These are phyloP conservation scores for Candida nonsorbophila DNA, from an alignment of 805 yeast genomes.

Conservation along the genomic window DNA sequence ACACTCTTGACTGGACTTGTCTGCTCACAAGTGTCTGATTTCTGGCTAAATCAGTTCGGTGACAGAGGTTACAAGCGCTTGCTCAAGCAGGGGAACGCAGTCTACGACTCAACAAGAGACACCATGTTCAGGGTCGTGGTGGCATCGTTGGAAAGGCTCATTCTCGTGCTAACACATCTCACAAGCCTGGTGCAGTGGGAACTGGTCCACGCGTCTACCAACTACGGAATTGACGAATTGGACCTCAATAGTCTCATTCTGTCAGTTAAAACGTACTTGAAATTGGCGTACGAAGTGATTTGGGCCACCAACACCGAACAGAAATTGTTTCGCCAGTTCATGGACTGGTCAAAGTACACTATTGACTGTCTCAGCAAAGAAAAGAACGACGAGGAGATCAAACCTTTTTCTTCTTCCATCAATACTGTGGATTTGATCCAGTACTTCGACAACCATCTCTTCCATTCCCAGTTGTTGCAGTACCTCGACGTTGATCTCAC, in stretches of 20 bases:
- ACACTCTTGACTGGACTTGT: too few relatives aligned
- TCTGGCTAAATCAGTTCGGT: constrained; percentile 62
- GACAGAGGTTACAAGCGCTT: constrained; percentile 60
- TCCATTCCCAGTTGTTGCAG: constrained; percentile 12
- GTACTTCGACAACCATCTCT: constrained; percentile 18
- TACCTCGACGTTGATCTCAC: constrained; percentile 12
- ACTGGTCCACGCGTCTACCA: constrained; percentile 4
- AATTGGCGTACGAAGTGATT: constrained; percentile 29
- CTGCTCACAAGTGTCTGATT: constrained; percentile 53
- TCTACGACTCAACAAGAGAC: constrained; percentile 48
- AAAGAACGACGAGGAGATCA: constrained; percentile 22
- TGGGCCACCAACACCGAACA: constrained; percentile 44
- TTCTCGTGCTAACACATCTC: constrained; percentile 41
- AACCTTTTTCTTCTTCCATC: constrained; percentile 8
- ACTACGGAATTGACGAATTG: constrained; percentile 5
- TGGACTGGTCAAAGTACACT: constrained; percentile 39
- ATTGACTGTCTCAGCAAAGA: constrained; percentile 31
- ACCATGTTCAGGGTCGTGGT: constrained; percentile 44
- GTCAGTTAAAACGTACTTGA: constrained; percentile 19
- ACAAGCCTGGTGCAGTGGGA: constrained; percentile 37
- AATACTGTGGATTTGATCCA: constrained; percentile 17
- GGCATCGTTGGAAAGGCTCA: constrained; percentile 51
- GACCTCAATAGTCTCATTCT: constrained; percentile 4
- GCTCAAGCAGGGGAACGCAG: constrained; percentile 42
- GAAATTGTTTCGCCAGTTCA: constrained; percentile 37